Evolutionary conservation across 345 rosid species (phyloP).

Genomic region (Eucalyptus pauciflora): DNA sequence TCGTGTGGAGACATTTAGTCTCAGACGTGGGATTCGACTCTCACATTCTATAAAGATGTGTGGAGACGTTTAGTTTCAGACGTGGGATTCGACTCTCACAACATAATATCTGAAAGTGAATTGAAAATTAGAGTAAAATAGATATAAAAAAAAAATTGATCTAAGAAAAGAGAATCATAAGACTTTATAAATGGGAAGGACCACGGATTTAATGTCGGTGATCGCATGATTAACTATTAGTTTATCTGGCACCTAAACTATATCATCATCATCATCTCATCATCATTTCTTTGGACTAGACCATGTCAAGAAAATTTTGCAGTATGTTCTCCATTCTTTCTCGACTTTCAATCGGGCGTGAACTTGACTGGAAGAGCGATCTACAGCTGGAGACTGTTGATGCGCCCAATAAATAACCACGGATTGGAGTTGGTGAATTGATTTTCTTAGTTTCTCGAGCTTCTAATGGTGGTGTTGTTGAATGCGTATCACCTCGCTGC

Average conservation of each 20-base stretch:
- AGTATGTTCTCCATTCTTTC: neutral
- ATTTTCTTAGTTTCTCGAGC: neutral
- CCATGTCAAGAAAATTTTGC: neutral
- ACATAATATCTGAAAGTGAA: fast-evolving
- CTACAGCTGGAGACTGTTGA: neutral
- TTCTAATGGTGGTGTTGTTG: neutral
- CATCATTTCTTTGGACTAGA: neutral
- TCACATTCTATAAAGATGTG: too few species aligned
- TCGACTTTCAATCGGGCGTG: neutral
- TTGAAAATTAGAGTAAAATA: fast-evolving
- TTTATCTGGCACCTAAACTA: neutral
- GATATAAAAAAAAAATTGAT: too few species aligned
- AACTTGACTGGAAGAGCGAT: neutral
- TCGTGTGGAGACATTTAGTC: neutral
- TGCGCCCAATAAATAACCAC: neutral
- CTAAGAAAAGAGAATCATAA: neutral
- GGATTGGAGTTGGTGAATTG: neutral
- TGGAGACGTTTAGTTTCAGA: too few species aligned
- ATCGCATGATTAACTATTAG: neutral
- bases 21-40: fast-evolving
- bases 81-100: fast-evolving
- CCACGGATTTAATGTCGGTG: neutral
- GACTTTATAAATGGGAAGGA: neutral
- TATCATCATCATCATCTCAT: neutral
- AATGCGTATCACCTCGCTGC: neutral